These are phyloP conservation scores for Fusarium sp. DNA, from an alignment of 2,329 filamentous ascomycete species.

Conservation along the genomic window DNA sequence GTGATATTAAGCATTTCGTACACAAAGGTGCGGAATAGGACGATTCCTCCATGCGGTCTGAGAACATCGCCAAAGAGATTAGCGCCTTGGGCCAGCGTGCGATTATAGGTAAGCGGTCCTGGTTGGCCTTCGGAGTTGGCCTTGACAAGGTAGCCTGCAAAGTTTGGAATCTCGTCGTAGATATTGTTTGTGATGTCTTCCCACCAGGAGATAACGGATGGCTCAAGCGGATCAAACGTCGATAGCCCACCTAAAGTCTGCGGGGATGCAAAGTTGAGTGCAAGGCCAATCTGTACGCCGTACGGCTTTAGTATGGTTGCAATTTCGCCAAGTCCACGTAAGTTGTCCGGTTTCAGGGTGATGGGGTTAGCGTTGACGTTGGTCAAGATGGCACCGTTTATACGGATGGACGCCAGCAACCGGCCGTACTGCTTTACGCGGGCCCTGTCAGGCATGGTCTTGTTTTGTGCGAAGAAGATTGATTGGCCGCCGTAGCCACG, in stretches of 20 bases:
- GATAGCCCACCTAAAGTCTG: background rate
- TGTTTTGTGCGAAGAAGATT: background rate
- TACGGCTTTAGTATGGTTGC: background rate
- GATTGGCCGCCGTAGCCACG: background rate
- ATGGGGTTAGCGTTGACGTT: background rate
- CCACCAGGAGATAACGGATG: background rate
- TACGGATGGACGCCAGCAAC: background rate
- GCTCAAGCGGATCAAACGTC: background rate
- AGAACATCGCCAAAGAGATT: background rate
- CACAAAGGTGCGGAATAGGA: background rate
- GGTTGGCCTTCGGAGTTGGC: background rate
- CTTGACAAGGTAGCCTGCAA: background rate
- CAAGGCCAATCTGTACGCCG: background rate
- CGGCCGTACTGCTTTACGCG: background rate
- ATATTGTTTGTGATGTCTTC: background rate
- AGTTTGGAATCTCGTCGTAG: background rate
- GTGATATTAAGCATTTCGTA: background rate
- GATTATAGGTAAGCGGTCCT: background rate
- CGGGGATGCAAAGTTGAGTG: background rate
- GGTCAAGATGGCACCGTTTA: background rate
- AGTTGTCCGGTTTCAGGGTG: background rate
- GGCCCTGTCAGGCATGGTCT: background rate
- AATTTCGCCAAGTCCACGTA: background rate
- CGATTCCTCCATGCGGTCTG: background rate
- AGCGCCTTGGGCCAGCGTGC: background rate